Base-by-base conservation (phyloP, 73 alveolate species). In the Breviolum minutum region DNA sequence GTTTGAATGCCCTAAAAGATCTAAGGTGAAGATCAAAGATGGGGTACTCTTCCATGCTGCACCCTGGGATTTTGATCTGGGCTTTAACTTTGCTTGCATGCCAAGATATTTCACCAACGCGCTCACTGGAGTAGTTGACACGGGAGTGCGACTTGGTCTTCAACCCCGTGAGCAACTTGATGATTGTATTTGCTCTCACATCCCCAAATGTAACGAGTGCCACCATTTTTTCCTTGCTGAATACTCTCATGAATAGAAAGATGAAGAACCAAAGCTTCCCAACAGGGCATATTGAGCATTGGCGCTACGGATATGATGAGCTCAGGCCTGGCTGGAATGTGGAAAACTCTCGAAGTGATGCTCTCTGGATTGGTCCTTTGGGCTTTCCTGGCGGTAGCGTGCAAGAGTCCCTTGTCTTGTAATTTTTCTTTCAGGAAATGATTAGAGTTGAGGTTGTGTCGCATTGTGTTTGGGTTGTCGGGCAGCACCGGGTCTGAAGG, bases 11-110 rank as follows among this genome's bases (percentile, higher is more conserved):
- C 40, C 54, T 40, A 0, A 29, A 32, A 29, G 27, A 1, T 16
- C 93, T 30, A 20, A 92, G 91, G 98, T 92, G 90, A 92, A 73
- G 98, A 81, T 74, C 91, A 64, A 66, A 32, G 54, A 92, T 26
- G 98, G 98, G 81, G 63, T 63, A 68, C 85, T 94, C 64, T 63
- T 32, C 63, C 99, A 94, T 30, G 99, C 94, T 4, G 94, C 99
- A 11, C 99, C 99, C 10, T 94, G 99, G 99, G 99, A 94, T 63
- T 94, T 94, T 61, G 98, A 92, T 40, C 81, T 92, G 82, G 98
- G 82, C 73, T 92, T 92, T 64, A 66, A 92, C 91, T 92, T 92
- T n/a, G 98, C 98, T 11, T 92, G 98, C 90, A 92, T 92, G 98
- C 98, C 94, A 14, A n/a, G 98, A 60, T 92, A 92, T 64, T 92